phyloP scores from a whole-genome alignment of 768 basidiomycete species.

The Rhizopogon salebrosus region DNA sequence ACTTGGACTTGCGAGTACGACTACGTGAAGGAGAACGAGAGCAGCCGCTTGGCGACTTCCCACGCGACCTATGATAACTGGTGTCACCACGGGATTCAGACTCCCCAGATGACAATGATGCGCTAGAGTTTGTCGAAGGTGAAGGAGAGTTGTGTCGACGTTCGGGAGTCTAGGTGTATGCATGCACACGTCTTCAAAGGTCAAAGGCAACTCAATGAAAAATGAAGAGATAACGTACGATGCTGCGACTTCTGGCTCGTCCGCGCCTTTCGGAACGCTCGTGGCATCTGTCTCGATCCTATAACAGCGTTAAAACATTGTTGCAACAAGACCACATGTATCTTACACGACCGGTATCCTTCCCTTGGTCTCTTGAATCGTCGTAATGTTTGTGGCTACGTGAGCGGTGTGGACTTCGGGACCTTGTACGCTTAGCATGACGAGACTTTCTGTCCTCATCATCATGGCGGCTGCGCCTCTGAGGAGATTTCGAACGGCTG shows the following conservation, averaged over 20 bases:
- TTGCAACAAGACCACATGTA: not conserved
- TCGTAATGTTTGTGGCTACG: not conserved
- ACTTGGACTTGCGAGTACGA: conserved; percentile 16
- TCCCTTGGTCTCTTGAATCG: conserved; percentile 1
- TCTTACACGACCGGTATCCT: not conserved
- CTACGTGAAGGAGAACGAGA: conserved; percentile 27
- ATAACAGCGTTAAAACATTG: not conserved
- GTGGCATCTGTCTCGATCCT: conserved; percentile 11
- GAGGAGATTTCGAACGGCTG: conserved; percentile 23
- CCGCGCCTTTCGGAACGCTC: conserved; percentile 1
- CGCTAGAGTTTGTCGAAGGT: conserved; percentile 9
- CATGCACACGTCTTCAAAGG: conserved; percentile 20
- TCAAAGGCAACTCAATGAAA: conserved; percentile 9
- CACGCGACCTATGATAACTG: conserved; percentile 12
- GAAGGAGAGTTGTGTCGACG: conserved; percentile 14
- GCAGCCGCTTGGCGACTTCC: conserved; percentile 7
- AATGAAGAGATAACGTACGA: conserved; percentile 18
- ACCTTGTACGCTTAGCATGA: conserved; percentile 17
- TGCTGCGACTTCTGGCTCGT: conserved; percentile 18
- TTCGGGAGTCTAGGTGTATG: conserved; percentile 18
- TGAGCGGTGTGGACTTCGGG: conserved; percentile 13
- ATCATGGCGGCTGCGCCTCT: conserved; percentile 3
- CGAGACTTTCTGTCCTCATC: conserved; percentile 8
- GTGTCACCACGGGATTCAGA: conserved; percentile 12
- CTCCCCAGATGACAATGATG: conserved; percentile 9